Evolutionary conservation across 257 asterid species (phyloP), one percentile per base, ranked within the genome.

Genomic region (Solanum etuberosum): DNA sequence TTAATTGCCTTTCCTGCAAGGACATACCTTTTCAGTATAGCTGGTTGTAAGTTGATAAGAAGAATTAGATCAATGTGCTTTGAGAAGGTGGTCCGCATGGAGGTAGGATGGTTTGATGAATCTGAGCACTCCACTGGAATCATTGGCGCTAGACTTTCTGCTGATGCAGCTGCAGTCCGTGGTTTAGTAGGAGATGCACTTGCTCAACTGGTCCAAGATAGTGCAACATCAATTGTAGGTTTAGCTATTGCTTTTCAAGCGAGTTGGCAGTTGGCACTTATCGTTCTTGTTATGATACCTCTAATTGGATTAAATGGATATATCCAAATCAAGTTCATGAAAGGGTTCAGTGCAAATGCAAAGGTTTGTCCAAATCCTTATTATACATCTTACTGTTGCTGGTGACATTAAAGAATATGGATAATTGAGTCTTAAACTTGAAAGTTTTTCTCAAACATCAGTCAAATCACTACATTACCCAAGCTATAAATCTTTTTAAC

Each of bases 131-230:
- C 99, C 5, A 93, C 98, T 77, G 99, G 99, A 89, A 93, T 93
- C 31, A 93, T 95, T 11, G 98, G 99, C 9, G 91, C 99, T 11
- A 93, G 95, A 90, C 97, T 96, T 29, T 95, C 99, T 20, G 91
- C 98, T 20, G 99, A 96, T 92, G 98, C 98, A 81, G 94, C 98
- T 5, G 87, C 92, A 1, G 86, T 96, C 25, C 97, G 97, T 29
- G 97, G 94, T 51, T 88, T 96, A 48, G 98, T 96, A 31, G 99
- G 99, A 42, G 98, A 96, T 87, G 96, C 99, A 32, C 92, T 96
- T 40, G 98, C 98, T 11, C 98, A 96, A 88, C 6, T 95, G 90
- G 95, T 96, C 38, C 99, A 96, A 88, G 97, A 94, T 90, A 86
- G 93, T 13, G 86, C 99, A 23, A 89, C 98, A 6, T 92, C 94